phyloP scores from a whole-genome alignment of 1,284 basidiomycete genomes.

The Pseudozyma sp. region DNA sequence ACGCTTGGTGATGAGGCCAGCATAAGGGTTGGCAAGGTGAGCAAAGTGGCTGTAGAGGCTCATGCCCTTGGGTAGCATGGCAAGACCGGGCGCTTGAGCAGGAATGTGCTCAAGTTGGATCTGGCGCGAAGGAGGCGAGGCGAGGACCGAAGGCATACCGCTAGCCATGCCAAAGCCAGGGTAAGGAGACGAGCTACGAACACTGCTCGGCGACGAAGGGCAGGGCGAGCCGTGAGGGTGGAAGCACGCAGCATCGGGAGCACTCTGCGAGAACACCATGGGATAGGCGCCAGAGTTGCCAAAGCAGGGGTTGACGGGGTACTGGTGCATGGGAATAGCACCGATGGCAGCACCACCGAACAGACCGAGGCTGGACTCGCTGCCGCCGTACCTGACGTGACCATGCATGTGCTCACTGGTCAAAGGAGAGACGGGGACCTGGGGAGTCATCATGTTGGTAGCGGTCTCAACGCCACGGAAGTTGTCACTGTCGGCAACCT shows the following conservation, averaged over 20 bases:
- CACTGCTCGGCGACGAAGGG: constrained; percentile 49
- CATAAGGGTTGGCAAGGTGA: constrained; percentile 50
- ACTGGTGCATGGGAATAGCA: constrained; percentile 25
- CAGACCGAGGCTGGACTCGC: constrained; percentile 44
- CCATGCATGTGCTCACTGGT: constrained; percentile 22
- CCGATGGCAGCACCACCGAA: constrained; percentile 17
- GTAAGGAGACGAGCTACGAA: constrained; percentile 45
- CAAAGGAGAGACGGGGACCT: constrained; percentile 25
- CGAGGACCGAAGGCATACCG: constrained; percentile 34
- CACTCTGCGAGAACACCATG: constrained; percentile 49
- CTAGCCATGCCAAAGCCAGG: constrained; percentile 20
- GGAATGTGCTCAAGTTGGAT: constrained; percentile 45
- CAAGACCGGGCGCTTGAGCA: constrained; percentile 26
- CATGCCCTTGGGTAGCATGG: constrained; percentile 49
- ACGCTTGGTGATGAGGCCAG: constrained; percentile 64
- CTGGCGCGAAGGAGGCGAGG: constrained; percentile 36
- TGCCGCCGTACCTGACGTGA: constrained; percentile 22
- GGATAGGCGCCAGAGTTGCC: constrained; percentile 25
- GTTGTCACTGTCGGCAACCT: constrained; percentile 12
- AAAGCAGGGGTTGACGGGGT: constrained; percentile 25
- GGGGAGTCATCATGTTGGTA: background rate
- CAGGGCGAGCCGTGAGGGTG: constrained; percentile 41
- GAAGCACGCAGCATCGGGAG: constrained; percentile 31
- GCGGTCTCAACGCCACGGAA: background rate
- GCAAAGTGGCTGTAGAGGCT: constrained; percentile 44